phyloP scores from a whole-genome alignment of 2,329 filamentous ascomycete species.

The Trichoderma sp. region DNA sequence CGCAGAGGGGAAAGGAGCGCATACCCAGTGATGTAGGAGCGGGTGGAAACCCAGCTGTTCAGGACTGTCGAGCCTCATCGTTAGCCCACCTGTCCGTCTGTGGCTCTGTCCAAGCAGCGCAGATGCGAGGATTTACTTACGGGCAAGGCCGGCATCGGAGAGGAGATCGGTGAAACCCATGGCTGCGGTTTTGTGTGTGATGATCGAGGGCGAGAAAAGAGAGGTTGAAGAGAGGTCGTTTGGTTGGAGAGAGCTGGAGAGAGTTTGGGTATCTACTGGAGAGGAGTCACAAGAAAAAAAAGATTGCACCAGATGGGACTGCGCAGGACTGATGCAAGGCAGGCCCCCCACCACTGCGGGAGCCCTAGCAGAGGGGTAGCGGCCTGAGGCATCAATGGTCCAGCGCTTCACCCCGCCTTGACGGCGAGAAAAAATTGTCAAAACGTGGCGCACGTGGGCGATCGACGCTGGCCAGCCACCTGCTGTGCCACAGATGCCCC shows the following conservation, averaged over 20 bases:
- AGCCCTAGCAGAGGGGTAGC: conserved; percentile 18
- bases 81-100: conserved; percentile 14
- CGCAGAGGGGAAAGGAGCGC: conserved; percentile 36
- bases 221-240: neutral
- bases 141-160: conserved; percentile 60
- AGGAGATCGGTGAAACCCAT: conserved; percentile 70
- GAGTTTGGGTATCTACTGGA: conserved; percentile 27
- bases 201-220: neutral
- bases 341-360: conserved; percentile 11
- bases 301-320: conserved; percentile 4
- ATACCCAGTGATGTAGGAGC: conserved; percentile 80
- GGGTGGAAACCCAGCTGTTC: conserved; percentile 69
- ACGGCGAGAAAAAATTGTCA: conserved; percentile 1
- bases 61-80: conserved; percentile 52
- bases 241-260: conserved; percentile 10
- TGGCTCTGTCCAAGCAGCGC: neutral
- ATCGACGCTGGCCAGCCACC: neutral
- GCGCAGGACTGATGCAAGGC: conserved; percentile 21
- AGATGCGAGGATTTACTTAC: conserved; percentile 31
- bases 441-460: conserved; percentile 18
- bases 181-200: conserved; percentile 31
- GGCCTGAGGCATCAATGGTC: conserved; percentile 20
- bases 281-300: conserved; percentile 25
- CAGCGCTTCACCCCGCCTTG: conserved; percentile 16
- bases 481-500: conserved; percentile 5